Base-by-base conservation (phyloP, 495 filamentous ascomycete genomes). In the Cladorrhinum samala region DNA sequence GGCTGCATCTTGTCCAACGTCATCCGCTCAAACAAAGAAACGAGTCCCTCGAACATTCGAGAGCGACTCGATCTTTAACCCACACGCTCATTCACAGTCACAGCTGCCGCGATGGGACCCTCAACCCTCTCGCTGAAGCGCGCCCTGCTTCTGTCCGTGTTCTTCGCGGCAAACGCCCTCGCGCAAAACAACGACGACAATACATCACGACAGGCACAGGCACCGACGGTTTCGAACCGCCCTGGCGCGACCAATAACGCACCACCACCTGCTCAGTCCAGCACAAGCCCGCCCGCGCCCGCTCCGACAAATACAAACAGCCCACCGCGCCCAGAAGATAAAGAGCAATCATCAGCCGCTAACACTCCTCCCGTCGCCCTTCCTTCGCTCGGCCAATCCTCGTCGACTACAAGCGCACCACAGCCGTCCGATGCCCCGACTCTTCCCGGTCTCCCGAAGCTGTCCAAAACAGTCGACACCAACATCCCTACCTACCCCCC, bases 401-500 rank as follows among this genome's bases (percentile, higher is more conserved):
- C n/a, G n/a, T n/a, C n/a, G n/a, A n/a, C n/a, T n/a, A n/a, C n/a
- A n/a, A n/a, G 2, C 37, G 49, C 1, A 45, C 54, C 18, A 55
- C 45, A 1, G 18, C 42, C 45, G 24, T 16, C 30, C n/a, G n/a
- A 59, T 11, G 27, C 11, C 5, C 2, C 39, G 2, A 48, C 53
- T 5, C 58, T 67, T 20, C 66, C 64, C 9, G 66, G 57, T 36
- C 67, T 80, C 19, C 79, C 82, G 3, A 77, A 76, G 25, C 66
- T 82, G 55, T 67, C 77, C 4, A 72, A 63, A 24, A 62, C 66
- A 56, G 68, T 53, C 56, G 50, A 54, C 66, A 66, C 52, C 38
- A 56, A 19, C 38, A 62, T 68, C 46, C 62, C 71, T 42, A 75
- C 72, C 9, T 82, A 81, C 56, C 83, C 86, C 8, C 66, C 82